phyloP scores from a whole-genome alignment of 306 rosid species.

The Rosa lucieae region DNA sequence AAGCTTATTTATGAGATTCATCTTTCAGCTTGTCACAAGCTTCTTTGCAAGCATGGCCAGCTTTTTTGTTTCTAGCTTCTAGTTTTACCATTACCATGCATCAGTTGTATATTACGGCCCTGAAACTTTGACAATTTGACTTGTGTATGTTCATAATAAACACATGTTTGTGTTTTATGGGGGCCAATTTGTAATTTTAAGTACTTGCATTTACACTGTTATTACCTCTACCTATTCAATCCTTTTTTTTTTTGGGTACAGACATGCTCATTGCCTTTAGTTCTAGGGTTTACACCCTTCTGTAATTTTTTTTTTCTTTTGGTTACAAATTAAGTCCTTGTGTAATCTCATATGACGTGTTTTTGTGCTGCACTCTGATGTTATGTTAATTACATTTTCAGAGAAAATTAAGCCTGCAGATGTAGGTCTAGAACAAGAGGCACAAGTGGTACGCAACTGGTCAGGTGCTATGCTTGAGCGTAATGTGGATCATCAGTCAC shows the following conservation, averaged over 20 bases:
- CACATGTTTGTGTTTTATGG: background rate
- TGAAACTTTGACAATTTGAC: background rate
- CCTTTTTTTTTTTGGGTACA: background rate
- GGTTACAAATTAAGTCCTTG: background rate
- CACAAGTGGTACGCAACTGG: conserved; percentile 87
- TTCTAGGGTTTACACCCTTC: background rate
- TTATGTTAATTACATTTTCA: conserved; percentile 41
- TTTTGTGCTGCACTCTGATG: conserved; percentile 24
- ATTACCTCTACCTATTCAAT: background rate
- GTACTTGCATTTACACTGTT: background rate
- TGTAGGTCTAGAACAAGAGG: conserved; percentile 94
- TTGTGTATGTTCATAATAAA: background rate
- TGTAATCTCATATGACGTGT: background rate
- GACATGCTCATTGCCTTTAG: background rate
- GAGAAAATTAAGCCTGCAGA: conserved; percentile 94
- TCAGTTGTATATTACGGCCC: background rate
- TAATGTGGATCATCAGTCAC: conserved; percentile 56
- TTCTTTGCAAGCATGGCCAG: background rate
- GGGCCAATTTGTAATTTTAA: background rate
- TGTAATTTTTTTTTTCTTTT: background rate
- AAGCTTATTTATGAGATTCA: background rate
- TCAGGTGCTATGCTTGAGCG: conserved; percentile 45
- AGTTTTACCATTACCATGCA: background rate
- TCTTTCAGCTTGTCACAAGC: background rate
- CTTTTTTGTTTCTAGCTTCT: background rate